These are phyloP conservation scores for Pseudonitzschia multistriata DNA, from an alignment of 108 stramenopile genomes.

Conservation along the genomic window DNA sequence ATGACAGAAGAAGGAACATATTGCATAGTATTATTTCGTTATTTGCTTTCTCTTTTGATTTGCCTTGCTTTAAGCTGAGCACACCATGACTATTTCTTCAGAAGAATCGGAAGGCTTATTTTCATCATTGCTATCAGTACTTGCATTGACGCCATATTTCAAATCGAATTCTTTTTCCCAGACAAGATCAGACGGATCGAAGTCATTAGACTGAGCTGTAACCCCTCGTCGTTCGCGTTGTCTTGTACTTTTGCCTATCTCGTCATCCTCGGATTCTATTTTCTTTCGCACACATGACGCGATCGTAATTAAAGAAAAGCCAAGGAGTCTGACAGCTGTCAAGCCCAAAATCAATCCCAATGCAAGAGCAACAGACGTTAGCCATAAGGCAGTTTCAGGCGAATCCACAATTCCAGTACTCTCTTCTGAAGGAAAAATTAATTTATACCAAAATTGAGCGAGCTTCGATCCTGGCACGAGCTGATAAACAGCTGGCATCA, in stretches of 20 bases:
- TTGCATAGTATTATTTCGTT: too few relatives aligned
- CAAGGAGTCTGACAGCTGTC: conserved; percentile 20
- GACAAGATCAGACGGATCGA: neutral
- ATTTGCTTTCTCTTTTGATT: too few relatives aligned
- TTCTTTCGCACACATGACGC: neutral
- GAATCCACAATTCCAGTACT: neutral
- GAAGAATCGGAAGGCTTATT: too few relatives aligned
- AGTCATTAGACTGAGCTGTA: neutral
- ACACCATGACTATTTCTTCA: too few relatives aligned
- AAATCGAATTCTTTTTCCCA: neutral
- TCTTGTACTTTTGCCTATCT: neutral
- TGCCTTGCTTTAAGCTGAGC: too few relatives aligned
- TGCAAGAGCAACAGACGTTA: conserved; percentile 41
- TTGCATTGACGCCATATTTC: neutral
- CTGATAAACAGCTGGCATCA: conserved; percentile 56
- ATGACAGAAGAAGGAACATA: too few relatives aligned
- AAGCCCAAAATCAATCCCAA: conserved; percentile 45
- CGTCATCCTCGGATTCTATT: neutral
- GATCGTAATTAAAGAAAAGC: neutral
- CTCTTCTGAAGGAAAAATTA: conserved; percentile 28
- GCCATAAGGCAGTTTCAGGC: conserved; percentile 8
- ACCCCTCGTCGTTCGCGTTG: neutral
- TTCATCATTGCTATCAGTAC: neutral
- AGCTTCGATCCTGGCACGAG: conserved; percentile 52
- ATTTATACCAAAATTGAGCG: conserved; percentile 46